These are phyloP conservation scores for Puccinia coronata DNA, from an alignment of 1,284 basidiomycete genomes.

Conservation along the genomic window DNA sequence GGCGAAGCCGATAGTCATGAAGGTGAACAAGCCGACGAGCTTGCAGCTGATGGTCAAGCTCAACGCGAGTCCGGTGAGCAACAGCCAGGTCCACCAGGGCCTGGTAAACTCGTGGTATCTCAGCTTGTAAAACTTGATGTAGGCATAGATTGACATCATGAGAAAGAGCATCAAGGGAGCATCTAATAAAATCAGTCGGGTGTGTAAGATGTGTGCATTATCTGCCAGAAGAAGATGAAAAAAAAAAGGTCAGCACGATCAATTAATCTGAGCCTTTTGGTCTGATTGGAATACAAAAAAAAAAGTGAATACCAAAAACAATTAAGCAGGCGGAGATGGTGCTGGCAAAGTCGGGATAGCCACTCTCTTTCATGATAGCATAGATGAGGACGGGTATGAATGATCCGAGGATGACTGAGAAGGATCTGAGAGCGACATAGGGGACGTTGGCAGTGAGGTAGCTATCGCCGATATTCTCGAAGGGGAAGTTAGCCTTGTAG, in stretches of 20 bases:
- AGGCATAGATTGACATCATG: conserved; percentile 87
- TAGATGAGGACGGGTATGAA: conserved; percentile 88
- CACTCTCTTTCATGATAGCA: conserved; percentile 95
- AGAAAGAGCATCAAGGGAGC: conserved; percentile 95
- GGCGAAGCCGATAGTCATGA: conserved; percentile 82
- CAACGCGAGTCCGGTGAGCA: conserved; percentile 86
- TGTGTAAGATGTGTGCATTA: conserved; percentile 93
- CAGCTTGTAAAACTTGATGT: conserved; percentile 91
- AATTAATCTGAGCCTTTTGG: conserved; percentile 69
- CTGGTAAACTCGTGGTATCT: conserved; percentile 83
- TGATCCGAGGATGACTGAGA: conserved; percentile 86
- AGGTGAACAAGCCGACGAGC: conserved; percentile 94
- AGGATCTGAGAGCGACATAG: conserved; percentile 86
- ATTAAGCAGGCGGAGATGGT: conserved; percentile 39
- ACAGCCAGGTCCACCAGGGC: conserved; percentile 94
- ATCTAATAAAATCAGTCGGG: conserved; percentile 92
- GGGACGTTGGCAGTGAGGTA: conserved; percentile 85
- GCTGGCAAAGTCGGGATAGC: conserved; percentile 71
- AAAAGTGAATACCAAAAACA: conserved; percentile 39
- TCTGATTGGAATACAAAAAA: conserved; percentile 49
- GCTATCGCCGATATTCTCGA: conserved; percentile 92
- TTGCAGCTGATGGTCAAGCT: conserved; percentile 96
- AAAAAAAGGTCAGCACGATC: conserved; percentile 68
- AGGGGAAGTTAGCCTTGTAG: conserved; percentile 89
- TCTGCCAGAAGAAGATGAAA: conserved; percentile 64